Base-by-base conservation (phyloP, 345 rosid species). In the Moricandia arvensis region DNA sequence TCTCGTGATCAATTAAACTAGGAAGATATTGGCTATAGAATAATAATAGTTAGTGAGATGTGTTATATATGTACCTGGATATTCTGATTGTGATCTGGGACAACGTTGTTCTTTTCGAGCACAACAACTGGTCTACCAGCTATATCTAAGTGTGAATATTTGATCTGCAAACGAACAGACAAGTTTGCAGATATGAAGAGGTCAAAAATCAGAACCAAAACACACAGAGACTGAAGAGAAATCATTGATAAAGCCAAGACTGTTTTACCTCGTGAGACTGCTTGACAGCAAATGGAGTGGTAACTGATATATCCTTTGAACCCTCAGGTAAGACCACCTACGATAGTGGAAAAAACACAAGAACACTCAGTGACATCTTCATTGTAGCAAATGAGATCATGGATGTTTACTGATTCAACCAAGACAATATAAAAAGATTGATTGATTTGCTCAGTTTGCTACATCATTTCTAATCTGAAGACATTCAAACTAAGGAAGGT, bases 321-420 rank as follows among this genome's bases (percentile, higher is more conserved):
- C 97, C 97, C 82, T 95, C 97, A 0, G 98, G 99, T 86, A 95
- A 82, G 78, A 95, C 97, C 70, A 95, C 94, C 98, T 95, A 86
- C 65, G 75, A 60, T 21, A 16, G 64, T 65, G 74, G 35, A 9
- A 55, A 49, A 63, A 13, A 43, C 61, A 16, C 30, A 17, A 51
- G 31, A 51, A 54, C 63, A 26, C n/a, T 68, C 13, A 1, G 4
- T 67, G 68, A 33, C 37, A 33, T 8, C 54, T 12, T 41, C 17
- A 33, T 55, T 33, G 31, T 59, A 59, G 57, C 55, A 6, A 45
- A 24, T 49, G 38, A 29, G 58, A 43, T 68, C 3, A 62, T 60
- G 41, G 7, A 47, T n/a, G 27, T 30, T 65, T 31, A 35, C 57
- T 37, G 4, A 62, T 38, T 16, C 41, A 34, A 73, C 7, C 13